A percentile compares a stretch with the other conserved stretches of the same genome.
These are phyloP conservation scores for Suillus subalutaceus DNA, from an alignment of 768 basidiomycete species.

Conservation along the genomic window DNA sequence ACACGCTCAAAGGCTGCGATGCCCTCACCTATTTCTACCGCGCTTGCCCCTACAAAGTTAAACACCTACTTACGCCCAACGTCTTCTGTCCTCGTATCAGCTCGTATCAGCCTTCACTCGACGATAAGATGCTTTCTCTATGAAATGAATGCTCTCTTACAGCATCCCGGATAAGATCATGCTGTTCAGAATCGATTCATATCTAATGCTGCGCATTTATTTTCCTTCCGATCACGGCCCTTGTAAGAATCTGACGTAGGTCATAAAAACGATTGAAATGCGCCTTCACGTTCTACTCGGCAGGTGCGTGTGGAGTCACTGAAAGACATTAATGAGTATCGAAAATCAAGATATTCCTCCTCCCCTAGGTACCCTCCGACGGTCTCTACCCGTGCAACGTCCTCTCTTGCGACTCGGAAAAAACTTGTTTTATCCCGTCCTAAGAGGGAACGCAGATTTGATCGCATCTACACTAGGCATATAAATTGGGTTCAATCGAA, in stretches of 20 bases:
- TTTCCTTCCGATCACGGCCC: neutral
- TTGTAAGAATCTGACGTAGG: neutral
- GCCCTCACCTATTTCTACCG: constrained; percentile 7
- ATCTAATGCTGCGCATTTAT: neutral
- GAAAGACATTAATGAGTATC: neutral
- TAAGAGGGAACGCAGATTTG: neutral
- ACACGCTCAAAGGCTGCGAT: constrained; percentile 4
- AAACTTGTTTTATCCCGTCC: neutral
- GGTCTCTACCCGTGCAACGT: neutral
- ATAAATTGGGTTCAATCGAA: neutral
- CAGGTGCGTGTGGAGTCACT: neutral
- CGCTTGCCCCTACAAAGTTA: constrained; percentile 4
- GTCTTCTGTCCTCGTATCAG: neutral
- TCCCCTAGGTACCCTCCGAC: too few relatives aligned
- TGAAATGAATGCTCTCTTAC: neutral
- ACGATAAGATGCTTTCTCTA: constrained; percentile 1
- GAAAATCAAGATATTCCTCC: neutral
- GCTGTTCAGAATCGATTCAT: too few relatives aligned
- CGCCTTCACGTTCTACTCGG: neutral
- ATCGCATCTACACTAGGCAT: neutral
- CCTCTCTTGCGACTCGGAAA: neutral
- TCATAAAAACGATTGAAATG: neutral
- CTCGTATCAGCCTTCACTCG: neutral
- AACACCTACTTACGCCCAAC: constrained; percentile 4
- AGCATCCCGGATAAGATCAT: neutral